Evolutionary conservation across 371 early-diverging fungal genomes (phyloP), one percentile per base, ranked within the genome.

Genomic region (Apophysomyces ossiformis): DNA sequence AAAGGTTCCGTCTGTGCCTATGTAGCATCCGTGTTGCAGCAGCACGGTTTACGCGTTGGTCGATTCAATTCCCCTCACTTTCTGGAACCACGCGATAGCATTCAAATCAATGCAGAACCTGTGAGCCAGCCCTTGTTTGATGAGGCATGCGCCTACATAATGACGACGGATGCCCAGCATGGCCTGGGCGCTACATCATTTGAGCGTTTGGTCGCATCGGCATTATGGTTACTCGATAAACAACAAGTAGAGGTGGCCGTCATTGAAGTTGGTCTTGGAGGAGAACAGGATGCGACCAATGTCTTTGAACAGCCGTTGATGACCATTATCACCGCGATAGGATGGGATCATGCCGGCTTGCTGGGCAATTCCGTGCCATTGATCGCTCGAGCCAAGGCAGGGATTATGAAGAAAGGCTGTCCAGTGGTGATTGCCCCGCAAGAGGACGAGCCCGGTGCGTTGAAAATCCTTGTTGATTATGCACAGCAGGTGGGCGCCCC

Each of bases 211-310:
- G 89, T 92, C 0, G 88, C 85, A 0, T 66, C 82, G 0, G 90
- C 92, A 0, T 75, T 92, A 36, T 82, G 77, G 56, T 68, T 78
- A 38, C 92, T 93, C 68, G 66, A 71, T 3, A 64, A 84, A 39
- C 58, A 68, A 15, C 45, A 72, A 15, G 79, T 92, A 7, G 90
- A 92, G 12, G 73, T 90, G 50, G 90, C 88, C 0, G 87, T 95
- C 5, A 74, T 94, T 11, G 95, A 95, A 71, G 93, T 92, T 8
- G 95, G 95, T 4, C 57, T 95, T 61, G 95, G 95, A 37, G 95
- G 95, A 9, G 58, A 78, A 16, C 69, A 89, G 26, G 95, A 95
- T 66, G 94, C 95, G 0, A 95, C 95, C 1, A 95, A 92, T 70
- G 90, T 93, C 0, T 85, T 94, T 68, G 75, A 70, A 9, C 58